Evolutionary conservation across 2,329 filamentous ascomycete genomes (phyloP).

Genomic region (Penicillium sp.): DNA sequence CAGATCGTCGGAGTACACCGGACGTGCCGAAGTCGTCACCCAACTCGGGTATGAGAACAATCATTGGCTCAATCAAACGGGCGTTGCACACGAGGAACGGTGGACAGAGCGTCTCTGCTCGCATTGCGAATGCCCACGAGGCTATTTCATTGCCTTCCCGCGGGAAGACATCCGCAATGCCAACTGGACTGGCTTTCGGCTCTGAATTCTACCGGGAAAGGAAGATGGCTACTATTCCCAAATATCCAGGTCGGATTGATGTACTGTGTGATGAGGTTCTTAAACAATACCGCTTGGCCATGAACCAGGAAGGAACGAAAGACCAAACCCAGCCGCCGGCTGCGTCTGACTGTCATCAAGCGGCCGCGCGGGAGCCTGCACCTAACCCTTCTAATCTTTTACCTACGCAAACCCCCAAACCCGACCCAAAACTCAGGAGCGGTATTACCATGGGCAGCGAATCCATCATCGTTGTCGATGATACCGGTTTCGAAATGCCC

Average conservation of each 20-base stretch:
- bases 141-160: slow-evolving; percentile 28
- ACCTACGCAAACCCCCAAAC: slow-evolving; percentile 16
- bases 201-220: slow-evolving; percentile 45
- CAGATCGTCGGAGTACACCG: slow-evolving; percentile 31
- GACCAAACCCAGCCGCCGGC: slow-evolving; percentile 4
- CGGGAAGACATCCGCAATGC: slow-evolving; percentile 42
- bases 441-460: slow-evolving; percentile 76
- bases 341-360: slow-evolving; percentile 7
- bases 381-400: neutral
- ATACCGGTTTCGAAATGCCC: slow-evolving; percentile 46
- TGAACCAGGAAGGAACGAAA: slow-evolving; percentile 41
- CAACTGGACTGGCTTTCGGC: slow-evolving; percentile 45
- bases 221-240: slow-evolving; percentile 33
- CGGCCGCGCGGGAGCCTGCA: slow-evolving; percentile 1
- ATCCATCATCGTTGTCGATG: slow-evolving; percentile 84
- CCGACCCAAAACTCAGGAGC: slow-evolving; percentile 43
- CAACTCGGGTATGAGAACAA: slow-evolving; percentile 72
- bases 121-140: slow-evolving; percentile 35
- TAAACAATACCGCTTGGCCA: slow-evolving; percentile 74
- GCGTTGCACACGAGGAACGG: slow-evolving; percentile 65
- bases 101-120: slow-evolving; percentile 31
- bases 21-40: slow-evolving; percentile 29
- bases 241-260: slow-evolving; percentile 68
- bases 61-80: slow-evolving; percentile 81
- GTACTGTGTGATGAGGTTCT: slow-evolving; percentile 73